A percentile compares a stretch with the other conserved stretches of the same genome.
Evolutionary conservation across 352 stramenopile species (phyloP).

Genomic region (Thalassiosira mediterranea): DNA sequence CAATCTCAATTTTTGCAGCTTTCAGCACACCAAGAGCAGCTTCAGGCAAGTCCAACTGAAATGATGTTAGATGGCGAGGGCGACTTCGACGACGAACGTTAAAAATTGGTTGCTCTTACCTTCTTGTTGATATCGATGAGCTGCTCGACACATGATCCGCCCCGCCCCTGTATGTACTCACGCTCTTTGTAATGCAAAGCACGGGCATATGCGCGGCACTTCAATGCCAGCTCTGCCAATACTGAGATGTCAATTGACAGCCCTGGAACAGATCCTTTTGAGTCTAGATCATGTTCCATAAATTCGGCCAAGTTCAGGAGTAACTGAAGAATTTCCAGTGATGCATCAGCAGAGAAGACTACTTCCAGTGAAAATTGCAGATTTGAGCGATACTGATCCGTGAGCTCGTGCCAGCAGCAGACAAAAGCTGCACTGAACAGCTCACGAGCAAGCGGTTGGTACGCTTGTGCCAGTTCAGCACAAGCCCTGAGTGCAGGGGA

Average conservation of each 20-base stretch:
- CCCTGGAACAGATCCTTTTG: constrained; percentile 90
- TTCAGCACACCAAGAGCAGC: constrained; percentile 97
- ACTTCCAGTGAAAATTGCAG: constrained; percentile 92
- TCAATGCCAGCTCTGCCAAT: constrained; percentile 94
- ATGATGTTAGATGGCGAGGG: too few relatives aligned
- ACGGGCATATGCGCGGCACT: constrained; percentile 97
- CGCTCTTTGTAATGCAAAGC: constrained; percentile 97
- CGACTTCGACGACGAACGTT: too few relatives aligned
- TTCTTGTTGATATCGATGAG: constrained; percentile 99
- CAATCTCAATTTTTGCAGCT: constrained; percentile 83
- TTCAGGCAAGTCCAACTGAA: constrained; percentile 91
- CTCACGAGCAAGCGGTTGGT: constrained; percentile 94
- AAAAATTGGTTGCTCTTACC: too few relatives aligned
- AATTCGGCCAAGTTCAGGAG: constrained; percentile 98
- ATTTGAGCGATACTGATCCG: constrained; percentile 91
- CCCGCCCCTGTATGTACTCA: constrained; percentile 87
- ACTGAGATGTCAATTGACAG: constrained; percentile 96
- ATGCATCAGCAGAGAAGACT: constrained; percentile 90
- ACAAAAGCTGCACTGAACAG: constrained; percentile 98
- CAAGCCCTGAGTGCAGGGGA: constrained; percentile 90
- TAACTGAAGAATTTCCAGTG: constrained; percentile 95
- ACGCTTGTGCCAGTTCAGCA: constrained; percentile 91
- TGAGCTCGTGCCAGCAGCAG: constrained; percentile 97
- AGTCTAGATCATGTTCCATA: constrained; percentile 93
- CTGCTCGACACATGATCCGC: constrained; percentile 93